These are phyloP conservation scores for Thelonectria blattea DNA, from an alignment of 2,329 filamentous ascomycete species.

Conservation along the genomic window DNA sequence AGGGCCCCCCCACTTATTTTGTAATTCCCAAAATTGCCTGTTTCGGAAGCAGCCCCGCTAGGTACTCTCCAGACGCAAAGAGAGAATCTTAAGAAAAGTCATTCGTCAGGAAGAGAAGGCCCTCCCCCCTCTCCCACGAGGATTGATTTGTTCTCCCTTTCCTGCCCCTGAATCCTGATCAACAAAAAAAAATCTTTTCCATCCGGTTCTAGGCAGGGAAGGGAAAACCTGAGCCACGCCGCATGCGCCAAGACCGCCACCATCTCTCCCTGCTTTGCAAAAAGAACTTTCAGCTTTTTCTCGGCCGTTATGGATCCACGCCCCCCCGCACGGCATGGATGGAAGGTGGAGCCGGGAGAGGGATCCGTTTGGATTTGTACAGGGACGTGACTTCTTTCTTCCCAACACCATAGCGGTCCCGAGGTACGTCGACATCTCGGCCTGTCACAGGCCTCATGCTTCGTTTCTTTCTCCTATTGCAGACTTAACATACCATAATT, in stretches of 20 bases:
- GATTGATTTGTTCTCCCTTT: neutral
- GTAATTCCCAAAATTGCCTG: neutral
- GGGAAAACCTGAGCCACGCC: neutral
- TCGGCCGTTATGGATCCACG: too few species aligned
- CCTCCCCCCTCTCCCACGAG: too few species aligned
- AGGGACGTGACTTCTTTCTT: slow-evolving; percentile 1
- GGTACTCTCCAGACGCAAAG: too few species aligned
- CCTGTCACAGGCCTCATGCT: neutral
- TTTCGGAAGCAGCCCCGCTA: neutral
- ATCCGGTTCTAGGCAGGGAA: too few species aligned
- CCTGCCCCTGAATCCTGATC: neutral
- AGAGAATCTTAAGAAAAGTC: too few species aligned
- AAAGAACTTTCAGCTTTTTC: neutral
- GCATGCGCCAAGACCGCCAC: neutral
- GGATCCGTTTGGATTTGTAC: neutral
- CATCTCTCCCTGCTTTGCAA: neutral
- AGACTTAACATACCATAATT: neutral
- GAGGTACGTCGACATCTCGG: slow-evolving; percentile 5
- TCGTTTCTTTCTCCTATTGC: neutral
- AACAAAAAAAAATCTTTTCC: too few species aligned
- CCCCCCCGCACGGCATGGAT: neutral
- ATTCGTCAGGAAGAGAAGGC: too few species aligned
- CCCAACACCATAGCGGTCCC: slow-evolving; percentile 4
- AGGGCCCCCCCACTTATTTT: neutral
- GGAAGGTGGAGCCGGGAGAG: slow-evolving; percentile 10